phyloP scores from a whole-genome alignment of 257 asterid species.

The Rhazya stricta region DNA sequence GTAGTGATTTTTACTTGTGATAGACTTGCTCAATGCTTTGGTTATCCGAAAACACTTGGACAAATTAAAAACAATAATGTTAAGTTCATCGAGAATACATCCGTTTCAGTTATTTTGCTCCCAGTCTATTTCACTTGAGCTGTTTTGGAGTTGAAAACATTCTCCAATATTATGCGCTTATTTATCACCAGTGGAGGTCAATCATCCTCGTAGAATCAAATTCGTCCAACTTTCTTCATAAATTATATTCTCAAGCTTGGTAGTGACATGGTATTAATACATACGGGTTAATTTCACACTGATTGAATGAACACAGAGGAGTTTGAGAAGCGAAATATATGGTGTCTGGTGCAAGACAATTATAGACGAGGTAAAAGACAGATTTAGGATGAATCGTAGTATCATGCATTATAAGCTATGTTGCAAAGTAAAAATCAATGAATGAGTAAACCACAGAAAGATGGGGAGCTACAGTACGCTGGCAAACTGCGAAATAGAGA shows the following conservation, averaged over 20 bases:
- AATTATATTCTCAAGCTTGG: background rate
- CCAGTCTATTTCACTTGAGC: background rate
- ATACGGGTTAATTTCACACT: background rate
- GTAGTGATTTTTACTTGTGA: background rate
- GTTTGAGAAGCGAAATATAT: background rate
- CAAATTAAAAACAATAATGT: too few species aligned
- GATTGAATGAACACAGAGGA: background rate
- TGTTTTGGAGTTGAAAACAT: background rate
- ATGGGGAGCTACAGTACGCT: too few species aligned
- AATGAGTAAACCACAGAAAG: too few species aligned
- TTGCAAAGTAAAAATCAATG: too few species aligned
- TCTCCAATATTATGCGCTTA: background rate
- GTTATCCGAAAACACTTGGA: background rate
- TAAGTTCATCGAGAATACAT: background rate
- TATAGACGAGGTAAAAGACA: background rate
- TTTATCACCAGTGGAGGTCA: too few species aligned
- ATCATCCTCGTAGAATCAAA: too few species aligned
- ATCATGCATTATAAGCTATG: too few species aligned
- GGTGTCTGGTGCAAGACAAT: background rate
- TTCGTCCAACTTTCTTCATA: too few species aligned
- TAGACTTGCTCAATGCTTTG: background rate
- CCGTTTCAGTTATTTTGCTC: background rate
- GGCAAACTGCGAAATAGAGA: too few species aligned
- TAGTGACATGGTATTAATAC: background rate
- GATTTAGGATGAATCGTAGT: background rate